Percentiles rank a stretch among this genome's conserved stretches.
Conservation (phyloP, 2,329 filamentous ascomycete species). For the Paramyrothecium roridum region DNA sequence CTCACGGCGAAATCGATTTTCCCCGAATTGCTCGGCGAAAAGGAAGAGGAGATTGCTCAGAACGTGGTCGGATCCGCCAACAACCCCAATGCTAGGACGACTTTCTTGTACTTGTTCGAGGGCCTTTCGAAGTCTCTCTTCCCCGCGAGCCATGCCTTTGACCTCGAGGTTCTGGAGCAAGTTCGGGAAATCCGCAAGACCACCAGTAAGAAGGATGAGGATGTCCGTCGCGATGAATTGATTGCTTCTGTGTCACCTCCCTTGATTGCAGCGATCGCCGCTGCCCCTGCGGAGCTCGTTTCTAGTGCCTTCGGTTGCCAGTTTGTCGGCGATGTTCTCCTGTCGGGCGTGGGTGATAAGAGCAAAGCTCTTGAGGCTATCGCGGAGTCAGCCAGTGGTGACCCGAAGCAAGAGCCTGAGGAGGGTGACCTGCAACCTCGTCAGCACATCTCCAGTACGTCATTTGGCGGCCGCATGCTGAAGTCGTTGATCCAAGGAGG, state of each 20-base stretch:
- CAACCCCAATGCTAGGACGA: slow-evolving; percentile 60
- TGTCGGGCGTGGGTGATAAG: slow-evolving; percentile 75
- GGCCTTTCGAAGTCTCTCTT: slow-evolving; percentile 60
- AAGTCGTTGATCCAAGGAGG: slow-evolving; percentile 90
- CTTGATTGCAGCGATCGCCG: slow-evolving; percentile 70
- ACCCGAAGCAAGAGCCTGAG: slow-evolving; percentile 40
- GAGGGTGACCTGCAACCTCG: slow-evolving; percentile 37
- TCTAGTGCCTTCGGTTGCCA: slow-evolving; percentile 81
- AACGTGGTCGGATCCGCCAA: slow-evolving; percentile 64
- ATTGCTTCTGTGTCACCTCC: slow-evolving; percentile 70
- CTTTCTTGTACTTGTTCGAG: slow-evolving; percentile 81
- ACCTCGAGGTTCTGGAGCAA: slow-evolving; percentile 71
- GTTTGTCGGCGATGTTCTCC: slow-evolving; percentile 77
- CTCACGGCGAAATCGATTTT: slow-evolving; percentile 83
- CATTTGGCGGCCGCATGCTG: slow-evolving; percentile 75
- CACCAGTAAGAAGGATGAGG: slow-evolving; percentile 91
- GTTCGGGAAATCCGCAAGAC: slow-evolving; percentile 74
- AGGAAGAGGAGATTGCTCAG: slow-evolving; percentile 57
- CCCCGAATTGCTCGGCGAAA: slow-evolving; percentile 77
- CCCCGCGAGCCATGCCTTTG: slow-evolving; percentile 58
- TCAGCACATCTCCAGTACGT: slow-evolving; percentile 57
- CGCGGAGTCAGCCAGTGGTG: slow-evolving; percentile 58
- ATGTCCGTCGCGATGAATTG: slow-evolving; percentile 72
- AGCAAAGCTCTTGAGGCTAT: slow-evolving; percentile 68
- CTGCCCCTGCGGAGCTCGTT: slow-evolving; percentile 65